These are phyloP conservation scores for Alternaria alternata DNA, from an alignment of 2,329 filamentous ascomycete genomes.

Conservation along the genomic window DNA sequence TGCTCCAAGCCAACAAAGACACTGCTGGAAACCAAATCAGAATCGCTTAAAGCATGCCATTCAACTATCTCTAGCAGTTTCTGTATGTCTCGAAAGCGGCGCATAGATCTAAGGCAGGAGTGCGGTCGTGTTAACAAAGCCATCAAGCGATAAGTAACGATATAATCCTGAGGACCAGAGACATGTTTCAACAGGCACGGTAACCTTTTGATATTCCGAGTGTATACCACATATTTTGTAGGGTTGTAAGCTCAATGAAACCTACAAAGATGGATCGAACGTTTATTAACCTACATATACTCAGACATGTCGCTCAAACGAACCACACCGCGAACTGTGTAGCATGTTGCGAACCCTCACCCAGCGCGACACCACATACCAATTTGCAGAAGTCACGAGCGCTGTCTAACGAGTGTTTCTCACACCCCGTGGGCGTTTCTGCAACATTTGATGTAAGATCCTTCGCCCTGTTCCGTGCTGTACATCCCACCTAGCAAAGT, in stretches of 20 bases:
- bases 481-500: neutral
- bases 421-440: neutral
- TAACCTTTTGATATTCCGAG: neutral
- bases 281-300: neutral
- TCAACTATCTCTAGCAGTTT: neutral
- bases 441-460: neutral
- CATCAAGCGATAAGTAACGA: neutral
- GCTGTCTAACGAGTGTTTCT: slow-evolving; percentile 5
- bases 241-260: neutral
- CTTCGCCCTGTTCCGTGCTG: neutral
- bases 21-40: neutral
- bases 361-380: neutral
- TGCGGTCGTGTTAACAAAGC: neutral
- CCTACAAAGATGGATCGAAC: neutral
- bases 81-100: slow-evolving; percentile 3
- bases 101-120: neutral
- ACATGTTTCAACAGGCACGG: neutral
- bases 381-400: neutral
- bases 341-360: neutral
- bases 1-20: neutral
- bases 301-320: neutral
- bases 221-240: neutral
- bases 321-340: neutral
- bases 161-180: neutral
- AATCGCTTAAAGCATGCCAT: neutral